These are phyloP conservation scores for Tremella mesenterica DNA, from an alignment of 768 basidiomycete species.

Conservation along the genomic window DNA sequence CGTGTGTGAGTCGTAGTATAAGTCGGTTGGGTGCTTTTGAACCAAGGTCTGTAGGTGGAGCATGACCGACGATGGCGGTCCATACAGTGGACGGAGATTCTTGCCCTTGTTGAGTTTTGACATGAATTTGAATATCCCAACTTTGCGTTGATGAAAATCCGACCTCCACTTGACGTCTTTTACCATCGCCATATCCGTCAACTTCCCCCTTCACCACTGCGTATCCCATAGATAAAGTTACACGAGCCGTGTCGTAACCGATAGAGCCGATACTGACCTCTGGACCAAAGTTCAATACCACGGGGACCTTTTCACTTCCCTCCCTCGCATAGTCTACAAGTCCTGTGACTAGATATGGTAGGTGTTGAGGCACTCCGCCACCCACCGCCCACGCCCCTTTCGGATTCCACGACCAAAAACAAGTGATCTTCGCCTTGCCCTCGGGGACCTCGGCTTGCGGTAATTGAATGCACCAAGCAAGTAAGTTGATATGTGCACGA, in stretches of 20 bases:
- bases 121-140: constrained; percentile 75
- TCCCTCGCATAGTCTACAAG: constrained; percentile 71
- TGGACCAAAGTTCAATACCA: constrained; percentile 66
- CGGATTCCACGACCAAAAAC: constrained; percentile 92
- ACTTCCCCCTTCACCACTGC: constrained; percentile 52
- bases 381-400: constrained; percentile 76
- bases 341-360: constrained; percentile 75
- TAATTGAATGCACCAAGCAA: constrained; percentile 86
- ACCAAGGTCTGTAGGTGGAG: constrained; percentile 40
- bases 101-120: constrained; percentile 35
- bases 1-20: constrained; percentile 63
- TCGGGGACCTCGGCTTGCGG: constrained; percentile 38
- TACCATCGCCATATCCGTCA: constrained; percentile 51
- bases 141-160: constrained; percentile 65
- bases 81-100: constrained; percentile 27
- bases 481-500: constrained; percentile 74
- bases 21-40: constrained; percentile 49
- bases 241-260: constrained; percentile 70
- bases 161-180: constrained; percentile 71
- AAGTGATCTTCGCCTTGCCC: constrained; percentile 58
- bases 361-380: constrained; percentile 63
- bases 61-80: constrained; percentile 34
- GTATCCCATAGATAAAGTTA: constrained; percentile 74
- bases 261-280: constrained; percentile 72
- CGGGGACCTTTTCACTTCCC: constrained; percentile 65